Conservation (phyloP, 805 yeast genomes). For the Nakazawaea populi region DNA sequence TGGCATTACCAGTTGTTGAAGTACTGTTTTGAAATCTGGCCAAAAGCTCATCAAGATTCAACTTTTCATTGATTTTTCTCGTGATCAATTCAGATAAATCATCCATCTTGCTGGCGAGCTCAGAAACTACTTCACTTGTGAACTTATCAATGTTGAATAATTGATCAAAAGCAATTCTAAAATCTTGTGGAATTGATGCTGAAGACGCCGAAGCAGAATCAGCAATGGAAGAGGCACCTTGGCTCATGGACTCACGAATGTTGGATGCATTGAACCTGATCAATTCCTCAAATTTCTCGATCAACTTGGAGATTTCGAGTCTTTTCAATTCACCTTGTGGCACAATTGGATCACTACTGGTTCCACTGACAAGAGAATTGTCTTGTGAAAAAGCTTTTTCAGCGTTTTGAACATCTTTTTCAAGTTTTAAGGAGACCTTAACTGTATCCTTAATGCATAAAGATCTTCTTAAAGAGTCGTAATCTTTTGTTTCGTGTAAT, state of each 20-base stretch:
- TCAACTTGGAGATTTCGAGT: constrained; percentile 9
- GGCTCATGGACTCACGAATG: neutral
- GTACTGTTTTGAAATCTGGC: neutral
- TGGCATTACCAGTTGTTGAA: neutral
- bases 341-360: neutral
- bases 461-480: constrained; percentile 36
- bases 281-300: constrained; percentile 9
- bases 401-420: too few species aligned
- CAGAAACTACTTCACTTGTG: constrained; percentile 1
- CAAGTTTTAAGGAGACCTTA: constrained; percentile 22
- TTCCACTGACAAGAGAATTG: neutral
- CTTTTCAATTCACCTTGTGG: constrained; percentile 4
- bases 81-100: constrained; percentile 1
- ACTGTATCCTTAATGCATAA: constrained; percentile 40
- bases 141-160: constrained; percentile 4
- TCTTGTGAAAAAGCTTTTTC: too few species aligned
- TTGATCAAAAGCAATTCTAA: neutral
- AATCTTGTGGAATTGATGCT: neutral
- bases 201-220: neutral
- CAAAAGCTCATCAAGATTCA: neutral
- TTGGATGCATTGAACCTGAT: constrained; percentile 5
- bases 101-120: constrained; percentile 4
- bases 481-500: constrained; percentile 34
- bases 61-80: constrained; percentile 4
- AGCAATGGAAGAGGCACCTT: neutral